These are phyloP conservation scores for Arachis monticola DNA, from an alignment of 331 rosid genomes.

Conservation along the genomic window DNA sequence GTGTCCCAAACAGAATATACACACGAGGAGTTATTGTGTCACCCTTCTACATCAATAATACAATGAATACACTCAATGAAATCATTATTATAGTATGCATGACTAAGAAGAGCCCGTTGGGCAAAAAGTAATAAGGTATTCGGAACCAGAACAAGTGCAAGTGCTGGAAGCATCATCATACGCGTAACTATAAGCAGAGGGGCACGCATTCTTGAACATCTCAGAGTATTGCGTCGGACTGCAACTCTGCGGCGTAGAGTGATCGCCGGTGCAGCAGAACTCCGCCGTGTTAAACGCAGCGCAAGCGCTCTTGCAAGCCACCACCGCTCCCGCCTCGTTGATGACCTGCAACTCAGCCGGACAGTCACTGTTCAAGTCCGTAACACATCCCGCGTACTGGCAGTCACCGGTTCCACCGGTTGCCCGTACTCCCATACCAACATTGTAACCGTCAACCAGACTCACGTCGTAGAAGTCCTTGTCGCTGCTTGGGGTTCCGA, in stretches of 20 bases:
- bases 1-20: too few species aligned
- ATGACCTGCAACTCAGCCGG: slow-evolving; percentile 67
- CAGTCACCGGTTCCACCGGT: slow-evolving; percentile 83
- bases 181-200: slow-evolving; percentile 88
- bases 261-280: slow-evolving; percentile 84
- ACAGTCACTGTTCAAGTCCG: slow-evolving; percentile 69
- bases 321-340: slow-evolving; percentile 47
- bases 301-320: slow-evolving; percentile 93
- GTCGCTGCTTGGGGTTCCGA: slow-evolving; percentile 40
- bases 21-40: too few species aligned
- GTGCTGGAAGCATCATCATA: slow-evolving; percentile 94
- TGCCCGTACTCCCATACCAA: slow-evolving; percentile 73
- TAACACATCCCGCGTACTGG: slow-evolving; percentile 85
- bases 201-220: slow-evolving; percentile 85
- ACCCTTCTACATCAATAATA: not conserved
- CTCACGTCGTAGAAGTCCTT: slow-evolving; percentile 95
- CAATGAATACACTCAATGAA: too few species aligned
- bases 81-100: not conserved
- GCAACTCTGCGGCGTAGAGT: slow-evolving; percentile 79
- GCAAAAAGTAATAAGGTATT: slow-evolving; percentile 75
- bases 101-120: slow-evolving; percentile 48
- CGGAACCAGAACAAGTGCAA: slow-evolving; percentile 77
- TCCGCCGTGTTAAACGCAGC: slow-evolving; percentile 70
- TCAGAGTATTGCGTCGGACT: slow-evolving; percentile 74
- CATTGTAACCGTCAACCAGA: slow-evolving; percentile 94